Percentiles rank a stretch among this genome's conserved stretches.
phyloP scores from a whole-genome alignment of 768 basidiomycete species.

The Hemileccinum rubropunctum region DNA sequence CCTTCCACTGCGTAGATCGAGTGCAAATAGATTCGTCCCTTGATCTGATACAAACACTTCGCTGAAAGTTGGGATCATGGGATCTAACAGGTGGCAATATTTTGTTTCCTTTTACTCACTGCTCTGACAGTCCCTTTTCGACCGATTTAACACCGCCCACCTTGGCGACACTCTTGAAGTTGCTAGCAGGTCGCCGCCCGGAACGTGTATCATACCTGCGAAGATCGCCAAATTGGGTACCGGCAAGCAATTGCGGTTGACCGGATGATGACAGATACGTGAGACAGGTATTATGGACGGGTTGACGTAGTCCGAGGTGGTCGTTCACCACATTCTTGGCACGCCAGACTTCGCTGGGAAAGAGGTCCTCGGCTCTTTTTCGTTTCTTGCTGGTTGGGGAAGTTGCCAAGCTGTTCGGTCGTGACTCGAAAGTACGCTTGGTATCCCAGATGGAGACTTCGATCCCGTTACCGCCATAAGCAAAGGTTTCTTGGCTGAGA shows the following conservation, averaged over 20 bases:
- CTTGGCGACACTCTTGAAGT: conserved; percentile 62
- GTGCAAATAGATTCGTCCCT: conserved; percentile 57
- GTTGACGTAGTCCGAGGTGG: conserved; percentile 68
- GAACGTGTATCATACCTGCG: conserved; percentile 76
- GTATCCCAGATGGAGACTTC: conserved; percentile 80
- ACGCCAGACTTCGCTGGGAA: conserved; percentile 79
- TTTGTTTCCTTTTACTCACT: conserved; percentile 46
- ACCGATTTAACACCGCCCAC: conserved; percentile 59
- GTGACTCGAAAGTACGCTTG: conserved; percentile 49
- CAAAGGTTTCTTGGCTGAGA: conserved; percentile 51
- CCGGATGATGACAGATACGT: conserved; percentile 47
- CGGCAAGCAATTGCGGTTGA: conserved; percentile 58
- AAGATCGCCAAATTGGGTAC: conserved; percentile 71
- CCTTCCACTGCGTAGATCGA: conserved; percentile 69
- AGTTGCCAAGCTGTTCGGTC: conserved; percentile 15
- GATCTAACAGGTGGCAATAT: not conserved
- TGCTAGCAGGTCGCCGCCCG: conserved; percentile 61
- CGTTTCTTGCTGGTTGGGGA: conserved; percentile 40
- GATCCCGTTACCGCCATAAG: conserved; percentile 85
- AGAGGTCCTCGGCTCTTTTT: conserved; percentile 55
- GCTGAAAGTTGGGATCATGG: conserved; percentile 33
- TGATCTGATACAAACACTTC: conserved; percentile 70
- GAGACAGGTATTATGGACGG: conserved; percentile 71
- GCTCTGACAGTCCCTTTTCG: conserved; percentile 55
- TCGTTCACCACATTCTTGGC: conserved; percentile 88